phyloP scores from a whole-genome alignment of 73 alveolate species.

The Paramecium biaurelia region DNA sequence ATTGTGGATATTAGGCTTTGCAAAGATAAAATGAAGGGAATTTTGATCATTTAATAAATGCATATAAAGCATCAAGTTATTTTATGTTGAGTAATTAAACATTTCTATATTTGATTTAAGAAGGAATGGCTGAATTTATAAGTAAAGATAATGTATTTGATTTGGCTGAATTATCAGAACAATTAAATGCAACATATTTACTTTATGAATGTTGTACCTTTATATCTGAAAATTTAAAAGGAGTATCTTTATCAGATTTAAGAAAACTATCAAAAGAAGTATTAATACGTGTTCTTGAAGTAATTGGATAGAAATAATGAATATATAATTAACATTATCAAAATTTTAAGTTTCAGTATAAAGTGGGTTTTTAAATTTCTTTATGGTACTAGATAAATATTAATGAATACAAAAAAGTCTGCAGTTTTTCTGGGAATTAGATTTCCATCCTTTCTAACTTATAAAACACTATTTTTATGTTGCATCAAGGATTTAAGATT shows the following conservation, averaged over 20 bases:
- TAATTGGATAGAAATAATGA: conserved; percentile 36
- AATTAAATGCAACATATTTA: conserved; percentile 1
- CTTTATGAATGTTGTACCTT: conserved; percentile 16
- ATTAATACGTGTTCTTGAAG: neutral
- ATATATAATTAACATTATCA: conserved; percentile 1
- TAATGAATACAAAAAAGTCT: conserved; percentile 14
- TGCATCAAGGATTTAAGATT: conserved; percentile 15
- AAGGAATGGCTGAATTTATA: conserved; percentile 23
- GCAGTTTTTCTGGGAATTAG: conserved; percentile 40
- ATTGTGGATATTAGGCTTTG: neutral
- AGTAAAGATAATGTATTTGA: neutral
- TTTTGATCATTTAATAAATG: neutral
- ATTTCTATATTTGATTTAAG: neutral
- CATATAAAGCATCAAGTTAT: conserved; percentile 23
- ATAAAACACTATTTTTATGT: conserved; percentile 18
- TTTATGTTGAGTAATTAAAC: neutral
- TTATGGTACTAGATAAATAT: conserved; percentile 8
- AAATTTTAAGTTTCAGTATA: neutral
- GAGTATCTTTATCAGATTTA: neutral
- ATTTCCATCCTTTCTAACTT: neutral
- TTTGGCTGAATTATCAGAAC: neutral
- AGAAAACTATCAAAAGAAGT: conserved; percentile 13
- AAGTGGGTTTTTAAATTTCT: neutral
- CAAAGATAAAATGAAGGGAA: neutral
- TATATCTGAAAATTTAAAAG: neutral